Percentiles rank a stretch among this genome's conserved stretches.
Conservation (phyloP, 169 alveolate genomes). For the Sarcocystis neurona region DNA sequence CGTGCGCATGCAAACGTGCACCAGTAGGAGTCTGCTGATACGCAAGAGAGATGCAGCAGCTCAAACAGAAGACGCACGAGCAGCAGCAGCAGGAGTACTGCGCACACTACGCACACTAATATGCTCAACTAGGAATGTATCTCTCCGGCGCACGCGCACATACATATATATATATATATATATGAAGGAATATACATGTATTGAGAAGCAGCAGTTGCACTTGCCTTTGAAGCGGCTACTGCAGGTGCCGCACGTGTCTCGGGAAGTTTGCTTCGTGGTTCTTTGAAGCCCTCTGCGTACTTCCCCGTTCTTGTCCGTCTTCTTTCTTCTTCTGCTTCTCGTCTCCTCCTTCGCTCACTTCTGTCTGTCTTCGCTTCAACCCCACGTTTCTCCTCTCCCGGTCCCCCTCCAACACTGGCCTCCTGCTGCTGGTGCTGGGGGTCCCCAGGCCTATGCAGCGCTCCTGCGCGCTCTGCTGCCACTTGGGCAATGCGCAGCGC, state of each 20-base stretch:
- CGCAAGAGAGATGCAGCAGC: no score
- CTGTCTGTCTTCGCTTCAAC: neutral
- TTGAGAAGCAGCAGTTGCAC: neutral
- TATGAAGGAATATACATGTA: neutral
- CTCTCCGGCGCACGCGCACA: neutral
- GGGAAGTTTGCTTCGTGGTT: neutral
- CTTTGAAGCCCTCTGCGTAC: neutral
- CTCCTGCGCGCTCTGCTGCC: neutral
- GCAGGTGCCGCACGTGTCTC: neutral
- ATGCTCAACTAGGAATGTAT: no score
- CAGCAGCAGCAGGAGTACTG: no score
- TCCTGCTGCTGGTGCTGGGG: neutral
- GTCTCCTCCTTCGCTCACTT: neutral
- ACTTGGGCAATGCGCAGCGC: constrained; percentile 27
- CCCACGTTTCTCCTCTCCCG: neutral
- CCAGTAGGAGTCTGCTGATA: no score
- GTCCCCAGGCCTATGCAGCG: neutral
- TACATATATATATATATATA: neutral
- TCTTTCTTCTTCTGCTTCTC: neutral
- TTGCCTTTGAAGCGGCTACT: neutral
- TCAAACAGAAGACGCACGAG: no score
- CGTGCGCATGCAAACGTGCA: no score
- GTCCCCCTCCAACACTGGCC: neutral
- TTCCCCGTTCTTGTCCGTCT: neutral
- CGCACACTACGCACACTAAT: no score